Conservation (phyloP, 441 rosid species). For the Erodium trifolium region DNA sequence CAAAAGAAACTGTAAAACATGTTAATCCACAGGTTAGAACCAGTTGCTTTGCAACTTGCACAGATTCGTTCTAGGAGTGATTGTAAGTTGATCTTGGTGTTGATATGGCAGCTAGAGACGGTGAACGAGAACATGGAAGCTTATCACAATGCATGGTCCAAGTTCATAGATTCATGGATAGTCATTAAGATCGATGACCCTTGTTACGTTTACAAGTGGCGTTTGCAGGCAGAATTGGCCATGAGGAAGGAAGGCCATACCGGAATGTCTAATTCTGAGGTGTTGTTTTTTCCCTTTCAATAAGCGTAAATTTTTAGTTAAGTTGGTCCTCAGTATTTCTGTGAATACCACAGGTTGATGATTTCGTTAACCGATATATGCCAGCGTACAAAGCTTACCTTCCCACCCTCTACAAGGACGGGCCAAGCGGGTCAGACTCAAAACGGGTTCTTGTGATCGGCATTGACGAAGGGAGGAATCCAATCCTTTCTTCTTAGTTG, state of each 20-base stretch:
- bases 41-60: too few species aligned
- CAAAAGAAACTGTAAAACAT: slow-evolving; percentile 51
- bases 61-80: too few species aligned
- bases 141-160: slow-evolving; percentile 82
- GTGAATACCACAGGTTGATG: background rate
- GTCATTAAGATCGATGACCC: slow-evolving; percentile 86
- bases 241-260: background rate
- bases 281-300: too few species aligned
- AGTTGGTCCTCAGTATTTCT: background rate
- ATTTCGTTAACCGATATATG: background rate
- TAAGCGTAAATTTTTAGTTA: too few species aligned
- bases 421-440: background rate
- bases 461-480: background rate
- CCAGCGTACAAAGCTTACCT: background rate
- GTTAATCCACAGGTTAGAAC: slow-evolving; percentile 75
- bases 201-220: slow-evolving; percentile 79
- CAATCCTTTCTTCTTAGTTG: background rate
- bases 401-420: background rate
- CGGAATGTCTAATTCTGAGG: background rate
- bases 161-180: slow-evolving; percentile 67
- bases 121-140: slow-evolving; percentile 80
- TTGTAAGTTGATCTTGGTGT: slow-evolving; percentile 7
- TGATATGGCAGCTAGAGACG: slow-evolving; percentile 44
- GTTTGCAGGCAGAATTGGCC: slow-evolving; percentile 18
- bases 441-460: background rate